Base-by-base conservation (phyloP, 2,329 filamentous ascomycete genomes). In the Xylaria sp. region DNA sequence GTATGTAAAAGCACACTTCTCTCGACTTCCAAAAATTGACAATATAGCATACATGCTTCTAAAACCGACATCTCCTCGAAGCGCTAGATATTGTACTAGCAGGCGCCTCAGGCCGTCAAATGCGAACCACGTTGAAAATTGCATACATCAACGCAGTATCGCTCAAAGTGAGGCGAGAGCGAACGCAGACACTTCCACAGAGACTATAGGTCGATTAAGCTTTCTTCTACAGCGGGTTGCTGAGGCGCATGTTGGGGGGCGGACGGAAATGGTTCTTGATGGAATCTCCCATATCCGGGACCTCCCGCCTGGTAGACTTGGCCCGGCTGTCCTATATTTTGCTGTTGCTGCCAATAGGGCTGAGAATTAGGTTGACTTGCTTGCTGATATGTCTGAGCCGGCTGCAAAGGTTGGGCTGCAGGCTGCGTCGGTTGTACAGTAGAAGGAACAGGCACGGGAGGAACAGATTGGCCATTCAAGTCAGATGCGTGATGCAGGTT, bases 201-300 rank as follows among this genome's bases (percentile, higher is more conserved):
- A 51, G 51, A 55, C 65, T 58, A 92, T 63, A 93, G 79, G 73
- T 94, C 90, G 74, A 94, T 94, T 69, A 94, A 75, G 60, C 86
- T 88, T 74, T 93, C 90, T 74, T 93, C 90, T 52, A 88, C 80
- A 0, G 77, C 80, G 11, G 82, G 82, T 68, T 79, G 78, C 71
- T 73, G 79, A 55, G 83, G 84, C 34, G 83, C 80, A 71, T 87
- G 83, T 60, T 86, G 83, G 13, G 86, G 85, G 34, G 83, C 84
- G 2, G 82, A 78, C 1, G 89, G 88, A 68, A 91, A 90, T 2
- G 81, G 76, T 23, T 87, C 83, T 68, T 84, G 83, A 2, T 74
- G 76, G 67, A 84, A 87, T 5, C 79, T 76, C 9, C 72, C 62
- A 62, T 84, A 83, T 2, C 74, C 75, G 48, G 70, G 56, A 11